Base-by-base conservation (phyloP, 2,329 filamentous ascomycete genomes). In the Emmonsiellopsis sp. region DNA sequence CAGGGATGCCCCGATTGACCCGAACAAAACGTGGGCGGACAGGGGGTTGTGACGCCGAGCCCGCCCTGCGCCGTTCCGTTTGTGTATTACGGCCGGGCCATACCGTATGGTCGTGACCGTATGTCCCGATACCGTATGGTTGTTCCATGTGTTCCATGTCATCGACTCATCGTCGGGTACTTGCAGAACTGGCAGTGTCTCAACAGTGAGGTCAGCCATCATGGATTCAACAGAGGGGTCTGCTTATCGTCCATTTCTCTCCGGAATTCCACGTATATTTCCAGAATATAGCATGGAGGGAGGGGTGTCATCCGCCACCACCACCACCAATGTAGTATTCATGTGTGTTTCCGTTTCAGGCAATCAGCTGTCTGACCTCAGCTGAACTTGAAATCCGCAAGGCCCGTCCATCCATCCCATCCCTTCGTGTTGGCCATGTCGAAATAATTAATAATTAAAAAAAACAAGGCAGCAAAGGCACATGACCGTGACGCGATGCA, bases 401-500 rank as follows among this genome's bases (percentile, higher is more conserved):
- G 20, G 20, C 15, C 26, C 7, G 43, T 26, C n/a, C 7, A 10
- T 10, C 37, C 49, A 37, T 42, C n/a, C n/a, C 7, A 10, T 10
- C 37, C 49, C 45, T 42, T 48, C 52, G n/a, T 41, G n/a, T 37
- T 32, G n/a, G 13, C 15, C 32, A 20, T 26, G 6, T 37, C 32
- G n/a, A 20, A 8, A 10, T 9, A 30, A 9, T 9, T 45, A 7
- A n/a, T 34, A n/a, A n/a, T 34, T 41, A 13, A 13, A 8, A 13
- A 32, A 47, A 26, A 26, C 20, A 26, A 26, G 20, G 7, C 7
- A 35, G 34, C 7, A 43, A 55, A 31, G 47, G 50, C 55, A 57
- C 55, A 57, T 57, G 55, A 57, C 49, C 52, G 43, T 10, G 35
- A 45, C 35, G 50, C 49, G 50, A 57, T 57, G 55, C 55, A 55